A percentile compares a stretch with the other conserved stretches of the same genome.
These are phyloP conservation scores for Drechslerella coelobrocha DNA, from an alignment of 2,329 filamentous ascomycete species.

Conservation along the genomic window DNA sequence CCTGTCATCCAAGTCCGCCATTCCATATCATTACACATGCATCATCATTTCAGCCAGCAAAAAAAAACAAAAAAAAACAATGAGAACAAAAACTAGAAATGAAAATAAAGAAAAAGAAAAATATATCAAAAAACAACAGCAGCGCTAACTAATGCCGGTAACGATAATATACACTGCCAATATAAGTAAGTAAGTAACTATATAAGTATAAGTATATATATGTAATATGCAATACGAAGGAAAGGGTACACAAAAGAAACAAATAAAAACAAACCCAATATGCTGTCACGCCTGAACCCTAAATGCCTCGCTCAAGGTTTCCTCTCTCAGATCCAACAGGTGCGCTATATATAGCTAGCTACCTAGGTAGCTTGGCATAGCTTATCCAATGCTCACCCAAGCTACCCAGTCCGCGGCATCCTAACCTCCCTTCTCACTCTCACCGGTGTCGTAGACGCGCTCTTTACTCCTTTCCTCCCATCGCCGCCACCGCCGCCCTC, in stretches of 20 bases:
- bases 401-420: not conserved
- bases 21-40: conserved; percentile 22
- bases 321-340: not conserved
- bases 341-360: no score
- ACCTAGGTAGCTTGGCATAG: no score
- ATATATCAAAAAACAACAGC: conserved; percentile 7
- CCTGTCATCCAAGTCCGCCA: not conserved
- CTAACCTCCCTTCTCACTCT: not conserved
- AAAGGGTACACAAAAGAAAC: not conserved
- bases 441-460: conserved; percentile 9
- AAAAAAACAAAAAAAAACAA: conserved; percentile 15
- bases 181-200: not conserved
- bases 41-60: not conserved
- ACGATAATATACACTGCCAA: conserved; percentile 12
- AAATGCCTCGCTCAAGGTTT: not conserved
- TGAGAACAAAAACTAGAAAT: conserved; percentile 24
- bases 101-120: conserved; percentile 20
- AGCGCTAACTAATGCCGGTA: conserved; percentile 3
- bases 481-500: conserved; percentile 14
- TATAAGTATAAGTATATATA: not conserved
- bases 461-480: conserved; percentile 17
- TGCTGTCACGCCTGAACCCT: not conserved
- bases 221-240: not conserved
- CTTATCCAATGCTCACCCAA: no score
- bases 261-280: not conserved